These are phyloP conservation scores for Globisporangium polare DNA, from an alignment of 352 stramenopile genomes.

Conservation along the genomic window DNA sequence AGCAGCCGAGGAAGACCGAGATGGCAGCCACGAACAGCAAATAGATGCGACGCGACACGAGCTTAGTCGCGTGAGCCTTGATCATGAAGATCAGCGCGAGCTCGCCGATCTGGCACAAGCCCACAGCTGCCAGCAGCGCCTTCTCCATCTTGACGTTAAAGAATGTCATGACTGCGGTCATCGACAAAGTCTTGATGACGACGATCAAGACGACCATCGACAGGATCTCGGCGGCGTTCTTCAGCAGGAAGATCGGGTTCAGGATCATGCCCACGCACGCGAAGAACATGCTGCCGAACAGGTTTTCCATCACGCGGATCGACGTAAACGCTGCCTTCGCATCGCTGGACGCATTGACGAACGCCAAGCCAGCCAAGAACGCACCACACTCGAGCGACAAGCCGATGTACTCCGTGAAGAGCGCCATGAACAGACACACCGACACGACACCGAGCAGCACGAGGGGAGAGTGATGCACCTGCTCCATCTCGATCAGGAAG, in stretches of 20 bases:
- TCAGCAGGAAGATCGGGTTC: conserved; percentile 74
- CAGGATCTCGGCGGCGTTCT: conserved; percentile 74
- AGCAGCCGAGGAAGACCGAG: conserved; percentile 78
- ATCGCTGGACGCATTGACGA: conserved; percentile 63
- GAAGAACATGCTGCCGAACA: conserved; percentile 89
- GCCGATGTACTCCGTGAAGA: conserved; percentile 80
- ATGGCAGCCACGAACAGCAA: conserved; percentile 79
- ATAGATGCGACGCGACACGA: conserved; percentile 80
- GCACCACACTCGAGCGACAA: conserved; percentile 81
- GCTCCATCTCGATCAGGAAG: conserved; percentile 77
- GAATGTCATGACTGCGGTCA: conserved; percentile 78
- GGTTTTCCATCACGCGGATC: conserved; percentile 84
- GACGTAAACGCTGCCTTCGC: conserved; percentile 74
- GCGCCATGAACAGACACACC: conserved; percentile 80
- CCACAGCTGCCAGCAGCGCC: conserved; percentile 65
- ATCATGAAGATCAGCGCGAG: conserved; percentile 89
- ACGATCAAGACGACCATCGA: conserved; percentile 82
- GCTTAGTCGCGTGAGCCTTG: conserved; percentile 80
- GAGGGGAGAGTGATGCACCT: conserved; percentile 73
- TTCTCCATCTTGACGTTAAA: conserved; percentile 72
- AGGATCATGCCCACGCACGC: conserved; percentile 87
- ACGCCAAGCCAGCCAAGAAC: conserved; percentile 78
- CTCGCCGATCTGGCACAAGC: conserved; percentile 82
- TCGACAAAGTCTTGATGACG: conserved; percentile 69
- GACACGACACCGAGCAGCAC: conserved; percentile 81